A percentile compares a stretch with the other conserved stretches of the same genome.
These are phyloP conservation scores for Mycena pura DNA, from an alignment of 768 basidiomycete species.

Conservation along the genomic window DNA sequence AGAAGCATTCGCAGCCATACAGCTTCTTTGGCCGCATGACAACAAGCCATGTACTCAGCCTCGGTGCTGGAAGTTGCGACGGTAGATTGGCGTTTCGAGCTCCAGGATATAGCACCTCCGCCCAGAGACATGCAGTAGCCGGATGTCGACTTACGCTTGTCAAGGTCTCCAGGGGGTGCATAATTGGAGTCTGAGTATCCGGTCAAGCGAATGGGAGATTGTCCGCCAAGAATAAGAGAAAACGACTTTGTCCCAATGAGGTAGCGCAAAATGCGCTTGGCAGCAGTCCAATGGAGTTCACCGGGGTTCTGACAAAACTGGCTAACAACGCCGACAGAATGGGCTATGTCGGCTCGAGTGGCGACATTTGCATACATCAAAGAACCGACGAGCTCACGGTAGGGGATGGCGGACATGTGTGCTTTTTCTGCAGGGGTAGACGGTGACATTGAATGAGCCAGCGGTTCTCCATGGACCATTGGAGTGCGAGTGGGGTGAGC, in stretches of 20 bases:
- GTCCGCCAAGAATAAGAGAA: background rate
- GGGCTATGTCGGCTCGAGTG: conserved; percentile 28
- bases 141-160: background rate
- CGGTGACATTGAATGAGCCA: background rate
- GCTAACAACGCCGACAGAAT: conserved; percentile 17
- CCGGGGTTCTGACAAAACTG: conserved; percentile 29
- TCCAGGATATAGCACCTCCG: background rate
- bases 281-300: conserved; percentile 36
- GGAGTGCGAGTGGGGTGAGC: background rate
- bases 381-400: background rate
- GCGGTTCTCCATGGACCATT: background rate
- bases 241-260: conserved; percentile 33
- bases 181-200: conserved; percentile 8
- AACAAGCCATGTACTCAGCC: no score
- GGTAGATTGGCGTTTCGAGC: conserved; percentile 28
- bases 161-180: background rate
- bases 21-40: conserved; percentile 25
- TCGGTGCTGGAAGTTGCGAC: conserved; percentile 21
- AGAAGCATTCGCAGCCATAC: conserved; percentile 23
- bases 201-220: background rate
- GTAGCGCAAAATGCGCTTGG: conserved; percentile 38
- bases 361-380: conserved; percentile 1
- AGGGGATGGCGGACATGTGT: background rate
- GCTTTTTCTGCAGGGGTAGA: background rate
- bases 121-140: background rate